phyloP scores from a whole-genome alignment of 306 rosid species.

The Prunus dulcis region DNA sequence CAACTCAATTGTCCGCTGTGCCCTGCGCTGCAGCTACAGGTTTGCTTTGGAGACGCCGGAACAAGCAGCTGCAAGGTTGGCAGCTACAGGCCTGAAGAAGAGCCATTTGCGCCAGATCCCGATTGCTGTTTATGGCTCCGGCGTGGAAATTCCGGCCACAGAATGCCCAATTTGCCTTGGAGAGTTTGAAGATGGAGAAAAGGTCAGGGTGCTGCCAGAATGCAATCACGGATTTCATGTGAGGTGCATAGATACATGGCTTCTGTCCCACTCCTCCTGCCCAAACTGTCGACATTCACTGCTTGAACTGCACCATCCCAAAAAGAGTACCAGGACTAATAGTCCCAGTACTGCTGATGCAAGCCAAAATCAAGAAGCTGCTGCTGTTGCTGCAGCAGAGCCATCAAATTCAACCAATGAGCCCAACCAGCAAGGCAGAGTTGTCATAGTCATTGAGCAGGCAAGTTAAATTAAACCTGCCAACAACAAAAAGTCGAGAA shows the following conservation, averaged over 20 bases:
- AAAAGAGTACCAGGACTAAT: background rate
- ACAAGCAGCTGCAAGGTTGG: conserved; percentile 35
- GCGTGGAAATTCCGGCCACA: conserved; percentile 45
- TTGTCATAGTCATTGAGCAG: conserved; percentile 28
- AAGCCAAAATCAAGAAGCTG: background rate
- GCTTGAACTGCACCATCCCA: conserved; percentile 20
- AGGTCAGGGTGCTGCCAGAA: conserved; percentile 57
- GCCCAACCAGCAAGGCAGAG: conserved; percentile 20
- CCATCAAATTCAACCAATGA: conserved; percentile 16
- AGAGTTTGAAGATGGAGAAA: conserved; percentile 74
- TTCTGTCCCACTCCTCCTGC: conserved; percentile 74
- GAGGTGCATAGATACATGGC: conserved; percentile 81
- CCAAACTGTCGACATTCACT: conserved; percentile 77
- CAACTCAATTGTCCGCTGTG: conserved; percentile 71
- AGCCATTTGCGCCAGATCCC: conserved; percentile 58
- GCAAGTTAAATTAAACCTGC: conserved; percentile 18
- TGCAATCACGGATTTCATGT: conserved; percentile 88
- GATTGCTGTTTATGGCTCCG: conserved; percentile 55
- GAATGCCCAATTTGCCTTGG: conserved; percentile 87
- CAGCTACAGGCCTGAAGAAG: conserved; percentile 55
- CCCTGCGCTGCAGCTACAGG: conserved; percentile 45
- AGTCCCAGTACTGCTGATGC: background rate
- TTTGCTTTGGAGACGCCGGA: conserved; percentile 36
- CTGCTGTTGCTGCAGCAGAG: background rate
- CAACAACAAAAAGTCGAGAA: background rate